Conservation (phyloP, 106 monocot species). For the Hemerocallis citrina region DNA sequence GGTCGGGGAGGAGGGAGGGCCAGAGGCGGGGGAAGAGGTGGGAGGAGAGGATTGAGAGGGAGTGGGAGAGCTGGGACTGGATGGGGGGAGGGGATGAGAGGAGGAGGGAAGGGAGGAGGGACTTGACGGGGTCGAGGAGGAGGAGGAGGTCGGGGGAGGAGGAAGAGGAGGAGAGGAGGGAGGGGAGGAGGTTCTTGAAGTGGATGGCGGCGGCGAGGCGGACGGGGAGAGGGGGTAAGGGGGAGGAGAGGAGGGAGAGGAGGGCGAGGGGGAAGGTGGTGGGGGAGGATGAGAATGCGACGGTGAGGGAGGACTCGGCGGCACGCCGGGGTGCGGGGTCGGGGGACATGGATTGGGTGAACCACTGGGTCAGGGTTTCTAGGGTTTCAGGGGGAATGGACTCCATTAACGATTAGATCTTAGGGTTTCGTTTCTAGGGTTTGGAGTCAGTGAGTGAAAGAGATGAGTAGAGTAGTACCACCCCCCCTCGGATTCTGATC, state of each 20-base stretch:
- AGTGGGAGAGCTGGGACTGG: constrained; percentile 63
- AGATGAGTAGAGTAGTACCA: no score
- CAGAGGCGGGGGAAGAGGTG: constrained; percentile 74
- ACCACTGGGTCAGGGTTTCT: constrained; percentile 56
- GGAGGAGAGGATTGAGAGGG: constrained; percentile 53
- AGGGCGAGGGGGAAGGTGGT: no score
- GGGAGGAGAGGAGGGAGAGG: no score
- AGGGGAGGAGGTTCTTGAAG: constrained; percentile 37
- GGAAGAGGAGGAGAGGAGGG: constrained; percentile 21
- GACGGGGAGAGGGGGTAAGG: constrained; percentile 48
- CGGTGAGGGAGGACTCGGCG: constrained; percentile 82
- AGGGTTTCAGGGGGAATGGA: constrained; percentile 29
- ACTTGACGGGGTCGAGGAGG: constrained; percentile 61
- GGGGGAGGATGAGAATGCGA: no score
- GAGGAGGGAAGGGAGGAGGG: constrained; percentile 50
- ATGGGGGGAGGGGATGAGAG: constrained; percentile 59
- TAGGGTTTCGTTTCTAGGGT: no score
- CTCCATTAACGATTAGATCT: no score
- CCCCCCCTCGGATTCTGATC: no score
- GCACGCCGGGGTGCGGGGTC: constrained; percentile 60
- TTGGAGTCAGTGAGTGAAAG: no score
- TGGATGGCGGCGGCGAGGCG: no score
- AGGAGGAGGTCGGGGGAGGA: constrained; percentile 46
- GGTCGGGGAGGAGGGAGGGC: constrained; percentile 74
- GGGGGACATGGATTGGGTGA: constrained; percentile 72